A percentile compares a stretch with the other conserved stretches of the same genome.
These are phyloP conservation scores for Podaxis sp. DNA, from an alignment of 768 basidiomycete genomes.

Conservation along the genomic window DNA sequence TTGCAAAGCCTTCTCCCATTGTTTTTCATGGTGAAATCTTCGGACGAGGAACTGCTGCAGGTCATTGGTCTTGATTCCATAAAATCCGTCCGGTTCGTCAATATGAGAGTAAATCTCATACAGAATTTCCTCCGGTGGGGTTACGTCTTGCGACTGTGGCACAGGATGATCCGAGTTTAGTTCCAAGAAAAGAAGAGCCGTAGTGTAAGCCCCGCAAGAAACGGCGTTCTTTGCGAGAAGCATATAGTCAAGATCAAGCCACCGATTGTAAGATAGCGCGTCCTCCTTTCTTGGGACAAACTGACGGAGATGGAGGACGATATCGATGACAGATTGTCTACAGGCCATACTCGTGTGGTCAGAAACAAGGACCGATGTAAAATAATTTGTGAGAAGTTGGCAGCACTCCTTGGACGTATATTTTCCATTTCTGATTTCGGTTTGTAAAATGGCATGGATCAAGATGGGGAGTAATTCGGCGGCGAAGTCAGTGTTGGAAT, in stretches of 20 bases:
- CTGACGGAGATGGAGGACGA: conserved; percentile 78
- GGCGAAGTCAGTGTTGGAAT: conserved; percentile 55
- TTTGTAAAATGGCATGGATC: conserved; percentile 64
- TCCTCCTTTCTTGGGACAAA: conserved; percentile 46
- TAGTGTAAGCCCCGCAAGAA: conserved; percentile 81
- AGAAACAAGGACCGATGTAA: conserved; percentile 51
- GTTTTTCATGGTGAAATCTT: conserved; percentile 88
- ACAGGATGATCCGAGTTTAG: conserved; percentile 56
- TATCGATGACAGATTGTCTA: conserved; percentile 65
- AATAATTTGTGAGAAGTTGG: conserved; percentile 50
- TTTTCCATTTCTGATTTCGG: conserved; percentile 22
- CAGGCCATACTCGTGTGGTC: conserved; percentile 39
- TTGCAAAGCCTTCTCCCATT: conserved; percentile 89
- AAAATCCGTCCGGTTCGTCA: conserved; percentile 98
- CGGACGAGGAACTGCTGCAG: conserved; percentile 79
- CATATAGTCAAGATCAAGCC: conserved; percentile 78
- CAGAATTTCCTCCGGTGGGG: conserved; percentile 63
- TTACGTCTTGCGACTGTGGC: conserved; percentile 26
- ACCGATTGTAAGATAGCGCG: conserved; percentile 62
- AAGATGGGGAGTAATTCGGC: conserved; percentile 72
- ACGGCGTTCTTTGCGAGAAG: conserved; percentile 75
- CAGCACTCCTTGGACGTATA: conserved; percentile 23
- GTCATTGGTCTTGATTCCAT: conserved; percentile 82
- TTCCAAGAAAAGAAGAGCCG: conserved; percentile 88
- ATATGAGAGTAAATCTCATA: conserved; percentile 95